Percentiles rank a stretch among this genome's conserved stretches.
Evolutionary conservation across 106 monocot genomes (phyloP).

Genomic region (Allium sativum): DNA sequence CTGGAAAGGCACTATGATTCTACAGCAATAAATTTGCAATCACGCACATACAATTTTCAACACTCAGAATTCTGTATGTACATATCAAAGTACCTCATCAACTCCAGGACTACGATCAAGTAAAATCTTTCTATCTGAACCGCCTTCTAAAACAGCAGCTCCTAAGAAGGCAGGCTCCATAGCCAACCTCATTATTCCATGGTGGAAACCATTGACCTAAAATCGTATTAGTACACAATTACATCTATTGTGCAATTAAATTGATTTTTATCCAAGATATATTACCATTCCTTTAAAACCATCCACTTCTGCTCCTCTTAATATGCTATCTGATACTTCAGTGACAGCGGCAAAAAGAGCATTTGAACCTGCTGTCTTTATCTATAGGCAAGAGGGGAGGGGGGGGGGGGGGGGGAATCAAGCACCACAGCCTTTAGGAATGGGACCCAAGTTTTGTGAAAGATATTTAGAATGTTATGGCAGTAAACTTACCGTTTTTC

Average conservation of each 20-base stretch:
- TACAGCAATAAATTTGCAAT: not conserved
- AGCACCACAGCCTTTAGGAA: not conserved
- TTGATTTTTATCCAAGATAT: not conserved
- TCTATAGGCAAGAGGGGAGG: slow-evolving; percentile 22
- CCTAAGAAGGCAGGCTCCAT: slow-evolving; percentile 85
- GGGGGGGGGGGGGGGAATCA: not conserved
- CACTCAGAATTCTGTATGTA: not conserved
- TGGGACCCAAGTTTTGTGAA: not conserved
- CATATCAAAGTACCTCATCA: slow-evolving; percentile 57
- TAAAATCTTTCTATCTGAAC: slow-evolving; percentile 83
- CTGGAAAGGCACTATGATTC: not conserved
- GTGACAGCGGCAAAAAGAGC: slow-evolving; percentile 81
- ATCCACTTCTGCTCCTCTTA: slow-evolving; percentile 75
- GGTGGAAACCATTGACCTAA: slow-evolving; percentile 83
- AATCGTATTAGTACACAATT: not conserved
- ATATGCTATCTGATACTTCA: slow-evolving; percentile 79
- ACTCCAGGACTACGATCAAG: slow-evolving; percentile 80
- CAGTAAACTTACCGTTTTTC: slow-evolving; percentile 51
- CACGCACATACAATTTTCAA: not conserved
- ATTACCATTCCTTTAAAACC: slow-evolving; percentile 88
- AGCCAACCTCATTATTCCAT: slow-evolving; percentile 78
- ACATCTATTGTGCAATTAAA: slow-evolving; percentile 1
- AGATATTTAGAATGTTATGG: too few species aligned
- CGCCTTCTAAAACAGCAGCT: slow-evolving; percentile 77
- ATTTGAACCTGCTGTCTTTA: slow-evolving; percentile 75